Percentiles rank a stretch among this genome's conserved stretches.
Evolutionary conservation across 2,329 filamentous ascomycete species (phyloP).

Genomic region (Penicillium sp.): DNA sequence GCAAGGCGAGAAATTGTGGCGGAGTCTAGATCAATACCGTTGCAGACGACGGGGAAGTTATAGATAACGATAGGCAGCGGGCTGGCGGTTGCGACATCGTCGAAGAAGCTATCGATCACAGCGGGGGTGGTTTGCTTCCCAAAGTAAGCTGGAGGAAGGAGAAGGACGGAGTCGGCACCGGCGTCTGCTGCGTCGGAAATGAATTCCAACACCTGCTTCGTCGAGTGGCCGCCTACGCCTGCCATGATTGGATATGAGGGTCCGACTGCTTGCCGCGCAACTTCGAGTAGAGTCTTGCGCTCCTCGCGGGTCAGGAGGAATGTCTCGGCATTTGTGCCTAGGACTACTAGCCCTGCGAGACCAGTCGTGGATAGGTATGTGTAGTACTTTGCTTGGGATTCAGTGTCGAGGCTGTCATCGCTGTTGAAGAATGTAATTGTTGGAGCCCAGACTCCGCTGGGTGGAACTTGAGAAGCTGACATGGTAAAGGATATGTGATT

Average conservation of each 20-base stretch:
- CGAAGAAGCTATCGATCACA: slow-evolving; percentile 64
- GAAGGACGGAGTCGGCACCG: slow-evolving; percentile 72
- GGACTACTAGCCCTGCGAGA: slow-evolving; percentile 55
- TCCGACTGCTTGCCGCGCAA: slow-evolving; percentile 56
- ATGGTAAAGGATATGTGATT: slow-evolving; percentile 62
- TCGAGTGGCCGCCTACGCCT: slow-evolving; percentile 66
- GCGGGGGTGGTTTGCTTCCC: slow-evolving; percentile 64
- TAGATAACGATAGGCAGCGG: slow-evolving; percentile 52
- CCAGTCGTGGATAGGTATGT: slow-evolving; percentile 53
- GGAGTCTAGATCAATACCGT: slow-evolving; percentile 49
- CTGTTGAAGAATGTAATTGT: slow-evolving; percentile 58
- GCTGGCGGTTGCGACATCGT: slow-evolving; percentile 58
- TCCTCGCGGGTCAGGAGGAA: slow-evolving; percentile 61
- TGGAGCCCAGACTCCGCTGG: slow-evolving; percentile 51
- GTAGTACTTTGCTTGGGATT: slow-evolving; percentile 54
- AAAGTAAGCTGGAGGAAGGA: slow-evolving; percentile 74
- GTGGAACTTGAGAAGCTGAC: slow-evolving; percentile 45
- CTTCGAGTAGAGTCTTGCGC: slow-evolving; percentile 55
- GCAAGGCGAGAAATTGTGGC: slow-evolving; percentile 35
- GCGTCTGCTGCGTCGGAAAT: neutral
- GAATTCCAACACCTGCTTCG: slow-evolving; percentile 48
- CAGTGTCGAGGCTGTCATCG: slow-evolving; percentile 52
- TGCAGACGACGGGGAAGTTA: slow-evolving; percentile 49
- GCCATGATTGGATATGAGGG: slow-evolving; percentile 61
- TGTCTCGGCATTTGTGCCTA: slow-evolving; percentile 59